Evolutionary conservation across 2,329 filamentous ascomycete species (phyloP), one percentile per base, ranked within the genome.

Genomic region (Claviceps monticola): DNA sequence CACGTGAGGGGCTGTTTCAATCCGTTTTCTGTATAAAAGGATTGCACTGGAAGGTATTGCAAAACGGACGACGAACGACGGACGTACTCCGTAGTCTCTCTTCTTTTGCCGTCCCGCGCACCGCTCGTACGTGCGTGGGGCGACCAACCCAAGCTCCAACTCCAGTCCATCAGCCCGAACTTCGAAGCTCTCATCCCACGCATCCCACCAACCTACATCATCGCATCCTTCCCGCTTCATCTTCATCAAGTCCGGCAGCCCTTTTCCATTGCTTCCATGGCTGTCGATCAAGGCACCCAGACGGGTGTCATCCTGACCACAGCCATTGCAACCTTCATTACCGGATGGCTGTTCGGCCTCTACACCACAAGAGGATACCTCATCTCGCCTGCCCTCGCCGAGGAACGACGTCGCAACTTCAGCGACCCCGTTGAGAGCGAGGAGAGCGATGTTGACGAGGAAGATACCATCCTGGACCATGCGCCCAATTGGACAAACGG

Each of bases 331-430:
- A 79, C 84, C 56, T 82, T 86, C 58, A 65, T 93, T 51, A 78
- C 80, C 1, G 90, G 90, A 60, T 95, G 91, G 69, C 80, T 89
- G 39, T 76, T 95, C 14, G 88, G 87, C 56, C 71, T 95, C 54
- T 89, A 89, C 68, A 75, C 82, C 17, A 77, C 78, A 55, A 74
- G 68, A 52, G 78, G 79, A 52, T 81, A 80, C 69, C 64, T 81
- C 46, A 70, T 81, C 59, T 73, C 78, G n/a, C 74, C 78, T 1
- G 64, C 67, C 54, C 67, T 85, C 58, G 71, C 66, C 58, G 66
- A 79, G 64, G 71, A 83, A 74, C 71, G 82, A 65, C 67, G 70
- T 65, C 67, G 72, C 68, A 74, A 75, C 62, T 68, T 74, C 11
- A 62, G 71, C 46, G 81, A 86, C 60, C 81, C 82, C 1, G 69